These are phyloP conservation scores for Boletus albobrunnescens DNA, from an alignment of 1,284 basidiomycete species.

Conservation along the genomic window DNA sequence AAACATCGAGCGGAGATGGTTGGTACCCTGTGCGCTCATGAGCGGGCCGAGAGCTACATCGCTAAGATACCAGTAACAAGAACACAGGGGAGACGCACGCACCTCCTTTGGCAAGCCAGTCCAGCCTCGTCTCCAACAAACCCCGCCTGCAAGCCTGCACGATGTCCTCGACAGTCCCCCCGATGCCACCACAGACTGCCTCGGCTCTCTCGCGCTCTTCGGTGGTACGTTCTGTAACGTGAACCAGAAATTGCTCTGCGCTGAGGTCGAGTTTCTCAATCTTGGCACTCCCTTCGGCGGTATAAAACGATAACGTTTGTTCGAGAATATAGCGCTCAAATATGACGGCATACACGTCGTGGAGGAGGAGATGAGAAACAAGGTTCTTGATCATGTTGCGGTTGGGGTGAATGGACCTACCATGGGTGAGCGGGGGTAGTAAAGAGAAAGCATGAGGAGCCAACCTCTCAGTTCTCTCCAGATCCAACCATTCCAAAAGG, in stretches of 20 bases:
- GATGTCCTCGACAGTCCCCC: slow-evolving; percentile 43
- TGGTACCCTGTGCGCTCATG: slow-evolving; percentile 49
- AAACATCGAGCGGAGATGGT: slow-evolving; percentile 58
- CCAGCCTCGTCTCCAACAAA: slow-evolving; percentile 46
- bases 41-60: slow-evolving; percentile 54
- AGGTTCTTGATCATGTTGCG: slow-evolving; percentile 44
- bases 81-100: slow-evolving; percentile 15
- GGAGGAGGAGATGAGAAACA: slow-evolving; percentile 50
- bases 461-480: slow-evolving; percentile 51
- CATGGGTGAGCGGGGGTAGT: slow-evolving; percentile 3
- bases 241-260: slow-evolving; percentile 53
- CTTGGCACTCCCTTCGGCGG: slow-evolving; percentile 43
- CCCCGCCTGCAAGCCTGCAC: slow-evolving; percentile 51
- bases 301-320: slow-evolving; percentile 50
- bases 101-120: slow-evolving; percentile 60
- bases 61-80: slow-evolving; percentile 3
- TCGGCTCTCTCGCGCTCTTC: slow-evolving; percentile 56
- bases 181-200: slow-evolving; percentile 42
- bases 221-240: slow-evolving; percentile 44
- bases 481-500: slow-evolving; percentile 53
- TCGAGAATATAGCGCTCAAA: slow-evolving; percentile 56
- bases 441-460: slow-evolving; percentile 7
- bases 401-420: slow-evolving; percentile 30
- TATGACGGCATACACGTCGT: slow-evolving; percentile 48
- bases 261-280: slow-evolving; percentile 39